Evolutionary conservation across 2,329 filamentous ascomycete genomes (phyloP), one percentile per base, ranked within the genome.

Genomic region (Clonostachys sp.): DNA sequence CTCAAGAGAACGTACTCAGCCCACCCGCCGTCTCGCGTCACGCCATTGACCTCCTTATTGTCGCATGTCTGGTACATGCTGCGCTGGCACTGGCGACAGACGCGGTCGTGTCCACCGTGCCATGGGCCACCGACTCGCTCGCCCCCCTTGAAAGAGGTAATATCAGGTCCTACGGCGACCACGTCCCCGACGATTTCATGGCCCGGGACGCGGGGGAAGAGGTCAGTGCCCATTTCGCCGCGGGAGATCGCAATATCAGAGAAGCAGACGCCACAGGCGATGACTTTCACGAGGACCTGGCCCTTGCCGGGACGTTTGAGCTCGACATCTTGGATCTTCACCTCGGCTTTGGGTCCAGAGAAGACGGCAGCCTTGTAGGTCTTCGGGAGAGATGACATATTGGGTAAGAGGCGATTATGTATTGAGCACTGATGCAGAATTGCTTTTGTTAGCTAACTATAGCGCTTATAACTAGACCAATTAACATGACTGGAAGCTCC

Each of bases 181-280:
- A 91, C 72, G 12, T 80, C 77, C 12, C 87, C 86, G 47, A 91
- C 77, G 34, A 86, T 69, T 61, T 91, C 87, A 64, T 91, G 87
- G 18, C 87, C 87, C 1, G 84, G 82, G 3, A 83, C 66, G 6
- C 80, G 74, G 2, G 85, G 85, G 55, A 78, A 84, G 17, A 73
- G 56, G 41, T 78, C 73, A 14, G 36, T n/a, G 12, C 78, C 80
- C 41, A 85, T 66, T 5, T 64, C 56, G 20, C 81, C 80, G 4
- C 58, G 42, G 44, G 74, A 68, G 2, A 78, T 63, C 46, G 62
- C 65, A 17, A 66, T 51, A 55, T 90, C 87, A 1, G 76, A 78
- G 61, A 83, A 83, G 63, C 87, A 91, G 44, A 91, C 78, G 41
- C 87, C 87, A 55, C 83, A 88, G 6, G 86, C 86, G 9, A 83